Evolutionary conservation across 2,329 filamentous ascomycete genomes (phyloP), one percentile per base, ranked within the genome.

Genomic region (Sporothrix pallida): DNA sequence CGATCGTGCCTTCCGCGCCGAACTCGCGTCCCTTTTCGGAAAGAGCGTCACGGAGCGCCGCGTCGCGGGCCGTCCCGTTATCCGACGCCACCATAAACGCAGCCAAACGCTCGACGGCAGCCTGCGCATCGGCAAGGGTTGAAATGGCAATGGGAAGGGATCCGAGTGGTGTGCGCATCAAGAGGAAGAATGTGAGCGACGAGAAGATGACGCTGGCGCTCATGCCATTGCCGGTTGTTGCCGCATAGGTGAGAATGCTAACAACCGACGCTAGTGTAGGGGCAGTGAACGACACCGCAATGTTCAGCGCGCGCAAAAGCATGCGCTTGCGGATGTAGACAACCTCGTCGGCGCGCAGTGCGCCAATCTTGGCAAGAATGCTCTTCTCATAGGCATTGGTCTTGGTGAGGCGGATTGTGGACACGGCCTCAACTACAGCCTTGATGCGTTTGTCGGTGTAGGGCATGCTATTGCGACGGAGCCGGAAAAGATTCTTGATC

Each of bases 391-490:
- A 79, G 23, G 78, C 77, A 48, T 79, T 79, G 2, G 77, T 78
- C 63, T 79, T 79, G 75, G 77, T 75, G 7, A 79, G 77, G 9
- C 77, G 78, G n/a, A 79, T 78, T 20, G 77, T 77, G 1, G 78
- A 77, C 44, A 79, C 76, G 12, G 77, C 78, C 56, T 79, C 78
- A 0, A 78, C 75, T 42, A 78, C 77, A 2, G 78, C 77, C 62
- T 77, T 77, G 58, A 79, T 76, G 13, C 78, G 76, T 9, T 76
- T 75, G 48, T 79, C 78, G 15, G 78, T 79, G 26, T 77, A 77
- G 8, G 77, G 77, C 77, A 79, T 79, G 72, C 78, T 79, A 70
- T 70, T 68, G 17, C 76, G 76, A 23, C 78, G 78, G 31, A 78
- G 77, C 5, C 75, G 74, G 2, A 79, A 74, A 10, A 79, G 72